Evolutionary conservation across 441 rosid genomes (phyloP), one percentile per base, ranked within the genome.

Genomic region (Gossypium aridum): DNA sequence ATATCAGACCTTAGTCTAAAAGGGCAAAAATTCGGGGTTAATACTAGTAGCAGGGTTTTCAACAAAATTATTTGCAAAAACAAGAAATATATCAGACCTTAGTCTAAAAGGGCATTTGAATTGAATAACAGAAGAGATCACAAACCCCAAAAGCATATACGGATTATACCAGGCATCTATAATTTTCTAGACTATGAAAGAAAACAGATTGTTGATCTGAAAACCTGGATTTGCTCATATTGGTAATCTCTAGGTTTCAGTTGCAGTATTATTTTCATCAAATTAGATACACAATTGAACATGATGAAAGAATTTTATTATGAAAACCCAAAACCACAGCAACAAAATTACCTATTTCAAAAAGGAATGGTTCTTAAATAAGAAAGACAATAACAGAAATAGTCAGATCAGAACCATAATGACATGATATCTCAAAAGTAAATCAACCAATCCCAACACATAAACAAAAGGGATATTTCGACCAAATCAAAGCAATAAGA

Each of bases 371-470:
- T 62, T 59, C 34, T 59, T 7, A 25, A 22, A 23, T 16, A 59
- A 59, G 64, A 6, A 55, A 17, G 20, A 17, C 57, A 53, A 53
- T 3, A 57, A 57, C 12, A 57, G 37, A 60, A 4, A 13, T 26
- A 26, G 65, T 26, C 43, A 61, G 65, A 61, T 61, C 65, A 61
- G 13, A 56, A 28, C 70, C 98, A 9, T 20, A 56, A 60, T 5
- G 64, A 14, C 64, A 60, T 60, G 64, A 60, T 12, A 23, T 25
- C 37, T 25, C 37, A 6, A 63, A 31, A 7, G 12, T 63, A 63
- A 37, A 63, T 63, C 47, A 31, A 63, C 47, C 5, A 16, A 63
- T 16, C 16, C 45, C 43, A 63, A 31, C 67, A 16, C 67, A 23
- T 8, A 26, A 70, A 16, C 54, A 65, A 39, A 26, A 19, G 22